Base-by-base conservation (phyloP, 192 early-diverging fungal genomes). In the Pecoramyces ruminantium region DNA sequence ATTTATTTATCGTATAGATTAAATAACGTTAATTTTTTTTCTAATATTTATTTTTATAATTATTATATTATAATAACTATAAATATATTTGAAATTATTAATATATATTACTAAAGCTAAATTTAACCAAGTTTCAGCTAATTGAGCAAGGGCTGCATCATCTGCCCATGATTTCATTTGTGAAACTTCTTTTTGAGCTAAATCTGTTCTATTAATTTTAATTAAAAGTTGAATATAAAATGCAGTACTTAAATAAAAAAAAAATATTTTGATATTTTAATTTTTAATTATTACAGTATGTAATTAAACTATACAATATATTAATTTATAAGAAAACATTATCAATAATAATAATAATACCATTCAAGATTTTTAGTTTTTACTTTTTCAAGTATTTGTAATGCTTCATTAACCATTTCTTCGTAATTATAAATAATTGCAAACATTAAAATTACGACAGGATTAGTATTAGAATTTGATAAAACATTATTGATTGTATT, bases 71-170 rank as follows among this genome's bases (percentile, higher is more conserved):
- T 77, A 15, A 28, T 67, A n/a, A 51, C 79, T 29, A 30, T 40
- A 77, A 79, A 30, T 77, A 81, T 81, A 16, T 42, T 77, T 79
- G 77, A 83, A 28, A 83, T 29, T 25, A 81, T 34, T 34, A 6
- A 34, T 34, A 34, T 34, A 34, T 34, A 17, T 84, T 85, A 92
- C 92, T 16, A 89, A 83, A 38, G 84, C 85, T 67, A 95, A 86
- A 42, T 90, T 91, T 38, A 92, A 90, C 95, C 95, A 97, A 13
- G 95, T 94, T 81, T 99, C 97, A 67, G 94, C 90, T 77, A 99
- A 83, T 84, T 97, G 95, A 12, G 96, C 95, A 30, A 96, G 83
- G n/a, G 94, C 90, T 1, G 96, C 95, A 85, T 99, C 97, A 84
- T 98, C 97, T 0, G 96, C 92, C 97, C 97, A 99, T 1, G 88